Evolutionary conservation across 768 basidiomycete genomes (phyloP), one percentile per base, ranked within the genome.

Genomic region (Saitozyma sp.): DNA sequence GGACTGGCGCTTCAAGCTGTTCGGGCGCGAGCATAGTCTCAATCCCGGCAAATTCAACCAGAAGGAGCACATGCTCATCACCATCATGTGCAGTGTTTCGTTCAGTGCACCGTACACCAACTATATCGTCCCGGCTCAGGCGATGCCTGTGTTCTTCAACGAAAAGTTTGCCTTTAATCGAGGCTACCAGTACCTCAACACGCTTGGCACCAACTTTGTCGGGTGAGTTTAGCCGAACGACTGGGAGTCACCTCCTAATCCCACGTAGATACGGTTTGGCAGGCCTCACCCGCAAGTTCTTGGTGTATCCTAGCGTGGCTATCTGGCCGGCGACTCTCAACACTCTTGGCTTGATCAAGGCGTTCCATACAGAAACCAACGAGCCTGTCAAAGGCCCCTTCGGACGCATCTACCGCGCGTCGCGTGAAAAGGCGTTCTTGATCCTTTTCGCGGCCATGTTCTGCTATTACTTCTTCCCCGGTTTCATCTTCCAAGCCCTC

Each of bases 341-440:
- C 58, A 69, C 67, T 19, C 59, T 74, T 48, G 65, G 64, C 8
- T 54, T 74, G 58, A 70, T 64, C 67, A 65, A 70, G 42, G 72
- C 72, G 3, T 68, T 74, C 65, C 72, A 38, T 89, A 61, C 69
- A 50, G 65, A 69, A 43, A 61, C 46, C 88, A 73, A 92, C 94
- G 90, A 89, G 94, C 56, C 98, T 90, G 96, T 95, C 91, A 16
- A 88, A 89, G 82, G 95, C 93, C 79, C 84, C 92, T 56, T 89
- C 94, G 63, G 87, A 86, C 8, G 94, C 20, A 58, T 65, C 14
- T 71, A 64, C 56, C 65, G 42, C 14, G 52, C 59, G 58, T 60
- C 62, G 46, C 53, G 69, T 41, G 58, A 66, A 29, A 66, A 64
- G 50, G 55, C 66, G 57, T 74, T 70, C 67, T 37, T 65, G 7